Base-by-base conservation (phyloP, 164 flowering plant species). In the Macadamia tetraphylla region DNA sequence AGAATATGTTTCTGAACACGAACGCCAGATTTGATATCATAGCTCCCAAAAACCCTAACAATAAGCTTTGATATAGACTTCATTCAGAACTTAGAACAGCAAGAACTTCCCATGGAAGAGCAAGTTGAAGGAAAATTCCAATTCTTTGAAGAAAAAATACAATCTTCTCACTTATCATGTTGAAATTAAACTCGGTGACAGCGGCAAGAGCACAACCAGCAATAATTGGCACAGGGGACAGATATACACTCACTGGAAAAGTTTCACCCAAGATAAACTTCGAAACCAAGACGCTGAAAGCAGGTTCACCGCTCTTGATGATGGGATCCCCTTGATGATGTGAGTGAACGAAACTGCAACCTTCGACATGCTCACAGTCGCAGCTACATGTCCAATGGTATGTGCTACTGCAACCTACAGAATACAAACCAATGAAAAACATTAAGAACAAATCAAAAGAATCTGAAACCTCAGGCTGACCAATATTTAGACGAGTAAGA, bases 261-360 rank as follows among this genome's bases (percentile, higher is more conserved):
- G 87, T 77, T 74, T 89, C 96, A 6, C 96, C 96, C 77, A 89
- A 65, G 32, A 89, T 52, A 71, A 86, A 79, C 73, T 87, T 82
- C 15, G 94, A 89, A 48, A 91, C 92, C 85, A 91, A 70, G 0
- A 89, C 97, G 62, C 90, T 87, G 72, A 91, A 91, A 63, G 92
- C 94, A 56, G 94, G 94, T 75, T 91, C 97, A 15, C 84, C 88
- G 69, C 91, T 86, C 83, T 91, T 91, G 75, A 91, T 23, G 23
- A 23, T 23, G 23, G 23, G 23, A 23, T 23, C 23, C 23, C 23
- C 23, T 23, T 23, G 23, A 23, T 91, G 71, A 89, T 89, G 68
- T 89, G 97, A 42, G 97, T 91, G 74, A 91, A 91, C 9, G 94
- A 91, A 57, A 91, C 92, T 9, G 91, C 97, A 62, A 87, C 94